Conservation (phyloP, 2,329 filamentous ascomycete genomes). For the Aspergillus pseudoterreus region DNA sequence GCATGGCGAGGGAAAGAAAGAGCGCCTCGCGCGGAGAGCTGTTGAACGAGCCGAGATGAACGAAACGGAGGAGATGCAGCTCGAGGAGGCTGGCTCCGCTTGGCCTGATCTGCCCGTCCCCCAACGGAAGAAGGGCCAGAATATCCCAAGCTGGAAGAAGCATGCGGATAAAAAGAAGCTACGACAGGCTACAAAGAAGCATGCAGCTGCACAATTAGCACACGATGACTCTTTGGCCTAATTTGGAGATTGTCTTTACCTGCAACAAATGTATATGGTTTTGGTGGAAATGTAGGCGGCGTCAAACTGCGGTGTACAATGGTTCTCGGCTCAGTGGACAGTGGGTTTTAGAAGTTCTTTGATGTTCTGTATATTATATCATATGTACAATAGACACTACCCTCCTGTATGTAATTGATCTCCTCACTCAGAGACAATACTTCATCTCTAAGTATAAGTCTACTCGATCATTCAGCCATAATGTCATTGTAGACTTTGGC, state of each 20-base stretch:
- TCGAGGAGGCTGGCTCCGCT: not conserved
- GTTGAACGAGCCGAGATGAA: conserved; percentile 23
- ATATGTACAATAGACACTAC: conserved; percentile 15
- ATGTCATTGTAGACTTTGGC: too few relatives aligned
- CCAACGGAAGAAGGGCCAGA: conserved; percentile 31
- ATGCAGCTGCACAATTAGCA: conserved; percentile 12
- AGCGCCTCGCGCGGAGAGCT: conserved; percentile 36
- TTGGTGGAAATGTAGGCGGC: not conserved
- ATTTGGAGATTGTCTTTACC: conserved; percentile 1
- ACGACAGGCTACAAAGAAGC: conserved; percentile 40
- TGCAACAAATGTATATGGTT: not conserved
- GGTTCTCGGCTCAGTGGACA: not conserved
- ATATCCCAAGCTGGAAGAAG: conserved; percentile 41
- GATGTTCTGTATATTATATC: conserved; percentile 7
- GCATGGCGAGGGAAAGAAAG: conserved; percentile 39
- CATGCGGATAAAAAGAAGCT: conserved; percentile 42
- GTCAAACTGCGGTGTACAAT: conserved; percentile 3
- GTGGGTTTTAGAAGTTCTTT: not conserved
- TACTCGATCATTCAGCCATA: too few relatives aligned
- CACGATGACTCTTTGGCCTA: not conserved
- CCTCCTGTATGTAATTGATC: conserved; percentile 11
- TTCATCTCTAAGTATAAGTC: not conserved
- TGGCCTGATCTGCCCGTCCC: conserved; percentile 16
- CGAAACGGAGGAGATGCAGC: conserved; percentile 19
- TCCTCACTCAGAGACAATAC: conserved; percentile 21